Base-by-base conservation (phyloP, 495 filamentous ascomycete species). In the Xylaria acuta region DNA sequence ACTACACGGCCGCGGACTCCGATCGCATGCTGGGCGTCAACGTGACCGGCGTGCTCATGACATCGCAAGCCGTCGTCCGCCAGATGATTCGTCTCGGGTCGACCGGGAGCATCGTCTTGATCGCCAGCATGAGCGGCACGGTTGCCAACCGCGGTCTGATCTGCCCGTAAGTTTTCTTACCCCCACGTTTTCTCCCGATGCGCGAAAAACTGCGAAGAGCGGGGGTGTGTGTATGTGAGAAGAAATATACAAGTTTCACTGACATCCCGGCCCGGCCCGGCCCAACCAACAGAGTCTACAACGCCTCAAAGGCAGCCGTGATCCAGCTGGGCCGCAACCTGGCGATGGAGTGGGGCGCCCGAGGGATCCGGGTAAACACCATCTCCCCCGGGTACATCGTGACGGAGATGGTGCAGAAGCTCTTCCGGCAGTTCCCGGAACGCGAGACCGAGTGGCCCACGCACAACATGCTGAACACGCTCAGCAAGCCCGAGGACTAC, bases 301-400 rank as follows among this genome's bases (percentile, higher is more conserved):
- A 97, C 77, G 91, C 94, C 64, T 94, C 91, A 78, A 97, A 97
- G 81, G 93, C 93, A 5, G 94, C 88, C 16, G 93, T 97, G 6
- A 76, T 97, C 80, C 94, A 97, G 77, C 90, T 97, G 5, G 90
- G 84, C 9, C 91, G 92, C 75, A 95, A 94, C 80, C 87, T 98
- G n/a, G 95, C 94, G 7, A 80, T 88, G 38, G 93, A 97, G 80
- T 95, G 95, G 95, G 95, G 95, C 34, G 77, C 82, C 59, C 88
- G 95, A 80, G 92, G 91, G 65, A 98, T 98, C 80, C 92, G 95
- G 4, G 94, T 97, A 72, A 98, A 98, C 84, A 97, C 94, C 51
- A 91, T 98, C 75, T 97, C 93, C 18, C 95, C 95, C 0, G 95
- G 95, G 41, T 98, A 98, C 79, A 97, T 98, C 74, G 89, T 96